Evolutionary conservation across 768 basidiomycete genomes (phyloP), one percentile per base, ranked within the genome.

Genomic region (Lactifluus rugatus): DNA sequence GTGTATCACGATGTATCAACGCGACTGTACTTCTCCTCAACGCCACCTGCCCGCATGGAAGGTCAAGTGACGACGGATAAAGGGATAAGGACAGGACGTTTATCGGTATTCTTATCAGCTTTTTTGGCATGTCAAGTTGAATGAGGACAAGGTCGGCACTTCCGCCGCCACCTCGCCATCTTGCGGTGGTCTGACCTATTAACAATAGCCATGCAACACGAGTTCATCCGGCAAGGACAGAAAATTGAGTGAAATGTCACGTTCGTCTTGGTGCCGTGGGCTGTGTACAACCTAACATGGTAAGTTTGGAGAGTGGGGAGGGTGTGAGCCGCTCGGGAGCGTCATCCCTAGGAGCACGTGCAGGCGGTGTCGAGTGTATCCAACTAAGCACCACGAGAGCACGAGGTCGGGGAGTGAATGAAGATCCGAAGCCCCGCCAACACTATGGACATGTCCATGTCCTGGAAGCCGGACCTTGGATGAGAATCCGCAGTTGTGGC

Each of bases 11-110:
- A 19, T 50, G 31, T 37, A 36, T 37, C 31, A 28, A 51, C 11
- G 19, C 23, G 21, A 23, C 26, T 55, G 58, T 31, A 50, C 25
- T 19, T 25, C 26, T 19, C n/a, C 34, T 23, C 32, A 2, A 44
- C 41, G 5, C 34, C 48, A 25, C 57, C 26, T 50, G n/a, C 31
- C 25, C 19, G 50, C 57, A 32, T 25, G 17, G 23, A 19, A 19
- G 39, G 36, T 54, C 58, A 54, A 48, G 32, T 54, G 58, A 59
- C 23, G n/a, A 19, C 39, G 47, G 23, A 45, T 23, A 16, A 26
- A 36, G 19, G 50, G 37, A 21, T 53, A 39, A n/a, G 17, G 21
- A 47, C 28, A 34, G 19, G 32, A 28, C 23, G 25, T 1, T 6
- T 28, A 17, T 45, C 41, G 19, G 34, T 23, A 13, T 19, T 45